Evolutionary conservation across 2,329 filamentous ascomycete genomes (phyloP).

Genomic region (Aspergillus carbonarius): DNA sequence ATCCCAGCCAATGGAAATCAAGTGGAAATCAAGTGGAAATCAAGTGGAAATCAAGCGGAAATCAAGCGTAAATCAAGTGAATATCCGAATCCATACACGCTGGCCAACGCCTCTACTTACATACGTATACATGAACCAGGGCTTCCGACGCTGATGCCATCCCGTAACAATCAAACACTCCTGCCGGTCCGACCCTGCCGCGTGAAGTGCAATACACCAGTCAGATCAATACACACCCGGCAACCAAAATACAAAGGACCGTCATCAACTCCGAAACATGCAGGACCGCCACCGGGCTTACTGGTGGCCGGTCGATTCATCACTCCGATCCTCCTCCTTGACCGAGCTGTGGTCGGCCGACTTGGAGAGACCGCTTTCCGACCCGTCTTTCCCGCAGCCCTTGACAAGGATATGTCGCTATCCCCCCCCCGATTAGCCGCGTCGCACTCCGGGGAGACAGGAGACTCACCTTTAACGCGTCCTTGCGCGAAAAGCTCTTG

Average conservation of each 20-base stretch:
- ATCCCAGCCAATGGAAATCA: background rate
- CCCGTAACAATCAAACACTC: constrained; percentile 2
- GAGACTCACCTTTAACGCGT: constrained; percentile 81
- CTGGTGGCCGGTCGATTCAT: constrained; percentile 9
- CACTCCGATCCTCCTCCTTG: constrained; percentile 21
- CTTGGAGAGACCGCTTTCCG: constrained; percentile 8
- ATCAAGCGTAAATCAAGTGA: background rate
- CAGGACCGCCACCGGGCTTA: background rate
- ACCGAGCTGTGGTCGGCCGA: background rate
- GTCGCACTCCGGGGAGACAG: background rate
- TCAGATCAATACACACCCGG: constrained; percentile 6
- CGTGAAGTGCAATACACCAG: background rate
- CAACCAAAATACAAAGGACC: constrained; percentile 6
- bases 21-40: no score
- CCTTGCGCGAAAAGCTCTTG: constrained; percentile 95
- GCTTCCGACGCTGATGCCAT: constrained; percentile 12
- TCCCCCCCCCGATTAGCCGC: background rate
- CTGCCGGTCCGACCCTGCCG: background rate
- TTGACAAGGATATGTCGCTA: constrained; percentile 68
- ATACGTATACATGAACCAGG: constrained; percentile 15
- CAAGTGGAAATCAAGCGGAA: background rate
- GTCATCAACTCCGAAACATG: background rate
- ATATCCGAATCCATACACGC: background rate
- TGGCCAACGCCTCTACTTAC: constrained; percentile 16
- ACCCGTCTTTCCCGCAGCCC: constrained; percentile 58